A percentile compares a stretch with the other conserved stretches of the same genome.
phyloP scores from a whole-genome alignment of 1,139 yeast genomes.

The Suhomyces bokatorum region DNA sequence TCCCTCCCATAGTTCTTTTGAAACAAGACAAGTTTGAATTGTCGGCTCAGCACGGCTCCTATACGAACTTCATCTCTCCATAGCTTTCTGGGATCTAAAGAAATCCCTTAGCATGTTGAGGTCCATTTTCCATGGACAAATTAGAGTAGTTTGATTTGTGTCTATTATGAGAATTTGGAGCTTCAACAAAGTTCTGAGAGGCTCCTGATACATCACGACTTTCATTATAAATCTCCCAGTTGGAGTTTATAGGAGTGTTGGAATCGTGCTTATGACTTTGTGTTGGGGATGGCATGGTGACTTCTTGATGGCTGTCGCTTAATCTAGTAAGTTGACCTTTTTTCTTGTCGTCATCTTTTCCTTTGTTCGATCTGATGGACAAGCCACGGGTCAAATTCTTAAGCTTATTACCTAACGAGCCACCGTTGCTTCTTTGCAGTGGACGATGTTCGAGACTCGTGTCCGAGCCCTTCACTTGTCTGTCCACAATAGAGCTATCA shows the following conservation, averaged over 20 bases:
- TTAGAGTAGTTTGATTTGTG: constrained; percentile 29
- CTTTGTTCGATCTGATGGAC: constrained; percentile 23
- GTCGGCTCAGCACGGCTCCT: neutral
- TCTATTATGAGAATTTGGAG: constrained; percentile 25
- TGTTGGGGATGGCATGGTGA: constrained; percentile 17
- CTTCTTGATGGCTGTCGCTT: constrained; percentile 34
- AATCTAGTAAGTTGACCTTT: constrained; percentile 29
- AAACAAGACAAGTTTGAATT: neutral
- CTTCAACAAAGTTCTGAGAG: neutral
- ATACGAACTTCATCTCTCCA: no score
- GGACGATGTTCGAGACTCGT: constrained; percentile 5
- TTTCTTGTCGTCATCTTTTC: constrained; percentile 8
- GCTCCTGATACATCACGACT: constrained; percentile 2
- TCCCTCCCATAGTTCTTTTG: neutral
- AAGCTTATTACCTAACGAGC: constrained; percentile 18
- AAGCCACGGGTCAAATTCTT: constrained; percentile 24
- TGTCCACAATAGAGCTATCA: constrained; percentile 6
- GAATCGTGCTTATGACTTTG: constrained; percentile 16
- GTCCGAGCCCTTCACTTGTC: constrained; percentile 8
- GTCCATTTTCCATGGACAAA: constrained; percentile 28
- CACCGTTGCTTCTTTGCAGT: constrained; percentile 8
- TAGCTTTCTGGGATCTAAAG: constrained; percentile 17
- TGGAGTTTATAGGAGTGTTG: constrained; percentile 19
- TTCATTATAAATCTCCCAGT: constrained; percentile 10
- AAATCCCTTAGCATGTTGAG: constrained; percentile 34